Evolutionary conservation across 2,329 filamentous ascomycete genomes (phyloP).

Genomic region (Clarireedia sp.): DNA sequence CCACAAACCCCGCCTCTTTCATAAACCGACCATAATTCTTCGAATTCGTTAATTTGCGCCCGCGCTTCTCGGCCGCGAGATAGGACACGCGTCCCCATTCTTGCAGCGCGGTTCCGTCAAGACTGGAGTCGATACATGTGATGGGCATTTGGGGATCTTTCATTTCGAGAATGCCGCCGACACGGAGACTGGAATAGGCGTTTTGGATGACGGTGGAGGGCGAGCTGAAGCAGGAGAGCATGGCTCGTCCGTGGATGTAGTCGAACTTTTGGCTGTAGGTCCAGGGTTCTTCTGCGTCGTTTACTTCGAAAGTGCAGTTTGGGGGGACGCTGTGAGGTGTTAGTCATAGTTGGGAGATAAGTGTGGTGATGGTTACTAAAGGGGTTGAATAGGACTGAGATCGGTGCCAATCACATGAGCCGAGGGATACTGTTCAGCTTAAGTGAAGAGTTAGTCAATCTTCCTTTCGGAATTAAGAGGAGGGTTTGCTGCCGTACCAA

Average conservation of each 20-base stretch:
- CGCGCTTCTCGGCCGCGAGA: constrained; percentile 1
- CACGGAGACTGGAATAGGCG: background rate
- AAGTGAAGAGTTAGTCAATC: background rate
- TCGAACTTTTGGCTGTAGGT: constrained; percentile 39
- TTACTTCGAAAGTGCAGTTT: constrained; percentile 45
- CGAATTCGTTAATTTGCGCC: constrained; percentile 19
- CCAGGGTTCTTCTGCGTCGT: constrained; percentile 45
- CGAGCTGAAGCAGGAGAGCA: constrained; percentile 25
- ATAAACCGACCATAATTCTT: constrained; percentile 32
- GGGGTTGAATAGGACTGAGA: constrained; percentile 27
- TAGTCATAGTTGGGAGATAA: background rate
- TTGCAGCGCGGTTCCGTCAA: background rate
- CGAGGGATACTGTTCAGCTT: constrained; percentile 22
- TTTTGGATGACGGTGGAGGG: constrained; percentile 33
- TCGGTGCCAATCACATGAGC: constrained; percentile 25
- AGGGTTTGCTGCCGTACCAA: constrained; percentile 19
- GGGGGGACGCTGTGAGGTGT: constrained; percentile 30
- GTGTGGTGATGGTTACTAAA: constrained; percentile 6
- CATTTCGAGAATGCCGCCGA: constrained; percentile 14
- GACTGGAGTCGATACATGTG: background rate
- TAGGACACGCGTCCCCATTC: constrained; percentile 3
- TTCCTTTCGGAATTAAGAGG: background rate
- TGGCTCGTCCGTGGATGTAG: constrained; percentile 41
- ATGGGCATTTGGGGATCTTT: constrained; percentile 9
- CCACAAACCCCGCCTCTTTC: constrained; percentile 44